A percentile compares a stretch with the other conserved stretches of the same genome.
Evolutionary conservation across 495 filamentous ascomycete genomes (phyloP).

Genomic region (Penicillium arizonense): DNA sequence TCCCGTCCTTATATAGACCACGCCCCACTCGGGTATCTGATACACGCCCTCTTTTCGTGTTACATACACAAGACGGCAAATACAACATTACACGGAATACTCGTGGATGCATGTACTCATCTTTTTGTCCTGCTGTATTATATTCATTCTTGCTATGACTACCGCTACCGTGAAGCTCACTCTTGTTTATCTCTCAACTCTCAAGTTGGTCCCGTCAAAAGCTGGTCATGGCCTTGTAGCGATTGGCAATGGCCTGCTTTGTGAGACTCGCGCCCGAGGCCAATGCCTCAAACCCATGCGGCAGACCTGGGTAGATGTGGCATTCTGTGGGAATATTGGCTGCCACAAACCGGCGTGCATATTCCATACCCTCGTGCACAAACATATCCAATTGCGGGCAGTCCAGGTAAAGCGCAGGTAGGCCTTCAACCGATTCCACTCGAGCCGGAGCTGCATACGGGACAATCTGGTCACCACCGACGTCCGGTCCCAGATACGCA

Average conservation of each 20-base stretch:
- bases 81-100: too few relatives aligned
- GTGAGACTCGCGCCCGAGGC: slow-evolving; percentile 2
- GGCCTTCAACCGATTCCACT: slow-evolving; percentile 15
- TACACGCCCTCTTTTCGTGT: too few relatives aligned
- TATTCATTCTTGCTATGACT: too few relatives aligned
- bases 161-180: too few relatives aligned
- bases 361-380: slow-evolving; percentile 21
- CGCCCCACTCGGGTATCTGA: too few relatives aligned
- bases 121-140: too few relatives aligned
- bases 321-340: slow-evolving; percentile 22
- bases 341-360: slow-evolving; percentile 16
- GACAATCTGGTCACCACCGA: slow-evolving; percentile 11
- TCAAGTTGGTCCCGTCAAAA: background rate
- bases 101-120: too few relatives aligned
- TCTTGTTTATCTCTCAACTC: too few relatives aligned
- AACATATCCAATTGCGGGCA: slow-evolving; percentile 27
- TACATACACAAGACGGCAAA: too few relatives aligned
- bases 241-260: slow-evolving; percentile 6
- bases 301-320: slow-evolving; percentile 29
- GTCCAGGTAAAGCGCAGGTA: slow-evolving; percentile 29
- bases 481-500: slow-evolving; percentile 24
- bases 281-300: slow-evolving; percentile 29
- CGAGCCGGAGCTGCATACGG: slow-evolving; percentile 27
- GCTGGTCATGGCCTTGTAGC: slow-evolving; percentile 8
- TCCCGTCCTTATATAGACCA: background rate